Evolutionary conservation across 805 yeast species (phyloP).

Genomic region (Yarrowia divulgata): DNA sequence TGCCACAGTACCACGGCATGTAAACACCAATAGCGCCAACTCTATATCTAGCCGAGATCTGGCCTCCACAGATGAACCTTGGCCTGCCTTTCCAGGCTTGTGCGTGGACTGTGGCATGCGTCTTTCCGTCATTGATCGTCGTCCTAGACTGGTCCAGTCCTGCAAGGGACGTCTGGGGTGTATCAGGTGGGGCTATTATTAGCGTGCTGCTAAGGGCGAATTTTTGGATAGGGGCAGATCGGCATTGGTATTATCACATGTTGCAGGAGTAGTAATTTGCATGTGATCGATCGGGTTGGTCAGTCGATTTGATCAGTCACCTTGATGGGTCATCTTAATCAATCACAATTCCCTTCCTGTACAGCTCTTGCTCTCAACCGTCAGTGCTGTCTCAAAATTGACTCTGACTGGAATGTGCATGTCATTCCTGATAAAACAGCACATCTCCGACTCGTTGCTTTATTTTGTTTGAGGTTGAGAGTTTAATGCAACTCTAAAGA

Average conservation of each 20-base stretch:
- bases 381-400: not conserved
- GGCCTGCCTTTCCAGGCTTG: slow-evolving; percentile 2
- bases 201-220: no score
- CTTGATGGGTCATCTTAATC: no score
- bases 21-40: slow-evolving; percentile 7
- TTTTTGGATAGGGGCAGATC: no score
- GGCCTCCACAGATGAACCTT: slow-evolving; percentile 5
- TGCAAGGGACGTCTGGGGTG: slow-evolving; percentile 9
- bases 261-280: no score
- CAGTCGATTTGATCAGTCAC: no score
- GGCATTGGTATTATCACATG: no score
- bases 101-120: slow-evolving; percentile 7
- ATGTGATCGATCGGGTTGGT: no score
- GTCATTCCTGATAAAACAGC: slow-evolving; percentile 30
- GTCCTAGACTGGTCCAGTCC: no score
- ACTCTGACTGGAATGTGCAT: slow-evolving; percentile 18
- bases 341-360: no score
- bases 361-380: no score
- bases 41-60: slow-evolving; percentile 16
- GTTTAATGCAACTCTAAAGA: slow-evolving; percentile 24
- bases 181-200: no score
- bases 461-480: slow-evolving; percentile 10
- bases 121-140: slow-evolving; percentile 15
- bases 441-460: slow-evolving; percentile 2
- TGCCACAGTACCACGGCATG: not conserved